Conservation (phyloP, 495 filamentous ascomycete species). For the Penicillium malachiteum region DNA sequence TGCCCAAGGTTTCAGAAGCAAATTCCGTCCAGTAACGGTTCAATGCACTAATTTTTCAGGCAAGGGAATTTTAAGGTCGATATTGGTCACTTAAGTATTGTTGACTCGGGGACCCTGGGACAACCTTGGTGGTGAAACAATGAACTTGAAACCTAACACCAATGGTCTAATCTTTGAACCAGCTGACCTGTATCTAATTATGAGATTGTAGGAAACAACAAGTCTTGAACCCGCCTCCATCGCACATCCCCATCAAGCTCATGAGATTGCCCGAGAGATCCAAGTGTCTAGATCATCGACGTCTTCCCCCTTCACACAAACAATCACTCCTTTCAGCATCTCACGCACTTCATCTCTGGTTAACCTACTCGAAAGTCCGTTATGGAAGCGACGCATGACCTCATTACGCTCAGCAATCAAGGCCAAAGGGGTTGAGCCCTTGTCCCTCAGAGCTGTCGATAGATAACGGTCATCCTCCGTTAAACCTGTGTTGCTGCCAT, state of each 20-base stretch:
- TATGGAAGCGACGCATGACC: slow-evolving; percentile 9
- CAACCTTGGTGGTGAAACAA: slow-evolving; percentile 1
- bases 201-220: too few species aligned
- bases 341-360: slow-evolving; percentile 6
- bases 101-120: background rate
- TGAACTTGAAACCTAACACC: background rate
- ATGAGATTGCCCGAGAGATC: background rate
- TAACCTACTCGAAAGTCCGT: slow-evolving; percentile 3
- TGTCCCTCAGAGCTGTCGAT: background rate
- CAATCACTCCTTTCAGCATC: slow-evolving; percentile 1
- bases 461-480: slow-evolving; percentile 5
- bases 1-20: too few species aligned
- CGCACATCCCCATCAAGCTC: background rate
- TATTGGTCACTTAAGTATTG: too few species aligned
- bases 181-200: too few species aligned
- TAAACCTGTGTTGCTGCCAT: background rate
- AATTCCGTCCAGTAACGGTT: too few species aligned
- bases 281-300: background rate
- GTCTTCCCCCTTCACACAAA: background rate
- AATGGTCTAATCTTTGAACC: too few species aligned
- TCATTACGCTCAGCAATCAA: slow-evolving; percentile 4
- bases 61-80: too few species aligned
- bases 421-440: background rate
- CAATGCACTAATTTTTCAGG: too few species aligned
- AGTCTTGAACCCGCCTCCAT: background rate